Evolutionary conservation across 495 filamentous ascomycete genomes (phyloP).

Genomic region (Aspergillus avenaceus): DNA sequence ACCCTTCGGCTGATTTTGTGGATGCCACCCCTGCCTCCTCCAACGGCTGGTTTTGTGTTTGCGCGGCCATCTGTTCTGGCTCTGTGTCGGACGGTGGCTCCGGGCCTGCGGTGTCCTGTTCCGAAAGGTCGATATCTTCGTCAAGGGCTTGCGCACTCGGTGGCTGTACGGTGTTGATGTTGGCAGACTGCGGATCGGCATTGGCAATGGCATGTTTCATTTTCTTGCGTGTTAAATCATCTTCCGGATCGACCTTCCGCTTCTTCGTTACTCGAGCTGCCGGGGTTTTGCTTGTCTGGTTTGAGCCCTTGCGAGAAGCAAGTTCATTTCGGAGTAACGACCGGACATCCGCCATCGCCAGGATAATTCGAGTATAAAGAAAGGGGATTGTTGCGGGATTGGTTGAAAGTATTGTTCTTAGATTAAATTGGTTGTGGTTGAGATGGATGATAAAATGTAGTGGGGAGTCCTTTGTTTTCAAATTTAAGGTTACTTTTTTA

Average conservation of each 20-base stretch:
- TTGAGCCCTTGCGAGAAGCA: conserved; percentile 64
- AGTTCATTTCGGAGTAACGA: conserved; percentile 79
- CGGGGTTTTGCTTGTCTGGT: conserved; percentile 29
- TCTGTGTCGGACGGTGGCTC: conserved; percentile 18
- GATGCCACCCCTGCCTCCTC: conserved; percentile 15
- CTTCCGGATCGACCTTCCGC: conserved; percentile 50
- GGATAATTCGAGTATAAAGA: too few relatives aligned
- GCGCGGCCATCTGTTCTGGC: conserved; percentile 9
- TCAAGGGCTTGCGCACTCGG: conserved; percentile 22
- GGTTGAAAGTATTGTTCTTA: too few relatives aligned
- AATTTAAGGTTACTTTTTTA: too few relatives aligned
- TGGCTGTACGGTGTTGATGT: conserved; percentile 17
- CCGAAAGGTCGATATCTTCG: conserved; percentile 21
- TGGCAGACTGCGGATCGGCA: conserved; percentile 21
- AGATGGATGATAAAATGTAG: too few relatives aligned
- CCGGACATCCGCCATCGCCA: conserved; percentile 76
- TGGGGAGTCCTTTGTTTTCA: too few relatives aligned
- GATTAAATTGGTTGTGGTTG: too few relatives aligned
- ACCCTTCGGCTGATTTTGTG: conserved; percentile 6
- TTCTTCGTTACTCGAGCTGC: conserved; percentile 50
- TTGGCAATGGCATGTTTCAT: conserved; percentile 32
- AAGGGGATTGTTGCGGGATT: too few relatives aligned
- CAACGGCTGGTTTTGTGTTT: conserved; percentile 8
- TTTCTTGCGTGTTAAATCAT: conserved; percentile 46
- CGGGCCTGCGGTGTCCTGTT: conserved; percentile 32